phyloP scores from a whole-genome alignment of 306 rosid species.

The Pyrus bretschneideri region DNA sequence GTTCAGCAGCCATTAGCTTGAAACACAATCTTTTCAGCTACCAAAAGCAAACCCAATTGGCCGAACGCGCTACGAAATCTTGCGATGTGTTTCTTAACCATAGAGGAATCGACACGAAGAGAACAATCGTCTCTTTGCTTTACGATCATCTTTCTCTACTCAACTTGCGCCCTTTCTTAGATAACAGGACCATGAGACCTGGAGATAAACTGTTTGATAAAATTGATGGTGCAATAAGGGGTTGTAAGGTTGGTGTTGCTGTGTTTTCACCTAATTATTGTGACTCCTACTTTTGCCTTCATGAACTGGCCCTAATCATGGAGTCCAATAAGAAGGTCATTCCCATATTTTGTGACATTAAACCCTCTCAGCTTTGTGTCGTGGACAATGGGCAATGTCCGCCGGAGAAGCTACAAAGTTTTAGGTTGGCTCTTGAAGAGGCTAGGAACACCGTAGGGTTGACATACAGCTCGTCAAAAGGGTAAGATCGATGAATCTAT shows the following conservation, averaged over 20 bases:
- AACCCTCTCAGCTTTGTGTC: conserved; percentile 60
- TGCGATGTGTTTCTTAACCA: conserved; percentile 85
- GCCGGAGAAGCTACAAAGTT: conserved; percentile 29
- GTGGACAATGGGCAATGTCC: conserved; percentile 24
- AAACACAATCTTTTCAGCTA: conserved; percentile 19
- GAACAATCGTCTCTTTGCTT: conserved; percentile 52
- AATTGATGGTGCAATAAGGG: conserved; percentile 49
- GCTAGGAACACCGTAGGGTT: conserved; percentile 64
- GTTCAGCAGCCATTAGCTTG: conserved; percentile 24
- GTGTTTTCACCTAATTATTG: conserved; percentile 74
- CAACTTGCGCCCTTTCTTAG: conserved; percentile 56
- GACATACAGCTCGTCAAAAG: conserved; percentile 56
- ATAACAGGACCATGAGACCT: conserved; percentile 75
- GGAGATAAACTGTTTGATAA: conserved; percentile 84
- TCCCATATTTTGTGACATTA: conserved; percentile 77
- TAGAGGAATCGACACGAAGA: conserved; percentile 66
- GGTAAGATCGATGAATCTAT: conserved; percentile 29
- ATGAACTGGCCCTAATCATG: conserved; percentile 64
- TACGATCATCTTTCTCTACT: conserved; percentile 49
- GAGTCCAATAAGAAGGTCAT: conserved; percentile 63
- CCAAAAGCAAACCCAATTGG: conserved; percentile 15
- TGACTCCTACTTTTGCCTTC: conserved; percentile 79
- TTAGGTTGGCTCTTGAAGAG: conserved; percentile 56
- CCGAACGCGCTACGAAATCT: conserved; percentile 19
- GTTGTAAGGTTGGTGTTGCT: conserved; percentile 65